A percentile compares a stretch with the other conserved stretches of the same genome.
Conservation (phyloP, 176 grass and related monocot genomes). For the Tuctoria greenei region DNA sequence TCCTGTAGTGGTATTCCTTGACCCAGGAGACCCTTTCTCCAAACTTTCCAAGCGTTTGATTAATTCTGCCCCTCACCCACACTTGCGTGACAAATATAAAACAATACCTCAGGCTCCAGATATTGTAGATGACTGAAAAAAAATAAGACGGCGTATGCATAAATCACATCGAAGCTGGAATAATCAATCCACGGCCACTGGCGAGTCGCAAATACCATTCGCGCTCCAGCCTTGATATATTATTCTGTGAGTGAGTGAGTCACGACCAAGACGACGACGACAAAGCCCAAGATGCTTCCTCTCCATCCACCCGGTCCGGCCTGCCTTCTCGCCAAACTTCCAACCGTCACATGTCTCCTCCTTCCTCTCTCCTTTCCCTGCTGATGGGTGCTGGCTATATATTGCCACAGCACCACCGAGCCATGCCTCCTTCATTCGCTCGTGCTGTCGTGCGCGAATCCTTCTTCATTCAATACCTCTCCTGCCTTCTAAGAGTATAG, state of each 20-base stretch:
- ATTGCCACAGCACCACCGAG: neutral
- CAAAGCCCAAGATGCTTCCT: slow-evolving; percentile 27
- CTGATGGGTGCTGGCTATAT: slow-evolving; percentile 16
- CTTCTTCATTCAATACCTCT: neutral
- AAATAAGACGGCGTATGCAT: neutral
- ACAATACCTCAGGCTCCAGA: neutral
- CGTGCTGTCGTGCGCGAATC: neutral
- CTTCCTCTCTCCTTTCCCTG: neutral
- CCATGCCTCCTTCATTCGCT: neutral
- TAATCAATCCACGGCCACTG: neutral
- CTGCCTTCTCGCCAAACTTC: slow-evolving; percentile 20
- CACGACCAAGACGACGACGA: slow-evolving; percentile 39
- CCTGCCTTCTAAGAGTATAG: neutral
- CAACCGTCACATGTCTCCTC: neutral
- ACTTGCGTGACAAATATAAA: neutral
- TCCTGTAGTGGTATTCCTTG: slow-evolving; percentile 20
- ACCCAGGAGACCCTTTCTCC: slow-evolving; percentile 26
- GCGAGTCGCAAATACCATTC: neutral
- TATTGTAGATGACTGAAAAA: neutral
- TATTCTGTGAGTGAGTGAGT: slow-evolving; percentile 1
- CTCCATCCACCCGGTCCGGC: neutral
- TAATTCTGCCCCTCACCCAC: neutral
- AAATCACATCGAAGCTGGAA: slow-evolving; percentile 9
- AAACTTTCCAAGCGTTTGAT: neutral
- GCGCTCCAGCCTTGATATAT: neutral